Percentiles rank a stretch among this genome's conserved stretches.
These are phyloP conservation scores for Botryotinia narcissicola DNA, from an alignment of 2,329 filamentous ascomycete species.

Conservation along the genomic window DNA sequence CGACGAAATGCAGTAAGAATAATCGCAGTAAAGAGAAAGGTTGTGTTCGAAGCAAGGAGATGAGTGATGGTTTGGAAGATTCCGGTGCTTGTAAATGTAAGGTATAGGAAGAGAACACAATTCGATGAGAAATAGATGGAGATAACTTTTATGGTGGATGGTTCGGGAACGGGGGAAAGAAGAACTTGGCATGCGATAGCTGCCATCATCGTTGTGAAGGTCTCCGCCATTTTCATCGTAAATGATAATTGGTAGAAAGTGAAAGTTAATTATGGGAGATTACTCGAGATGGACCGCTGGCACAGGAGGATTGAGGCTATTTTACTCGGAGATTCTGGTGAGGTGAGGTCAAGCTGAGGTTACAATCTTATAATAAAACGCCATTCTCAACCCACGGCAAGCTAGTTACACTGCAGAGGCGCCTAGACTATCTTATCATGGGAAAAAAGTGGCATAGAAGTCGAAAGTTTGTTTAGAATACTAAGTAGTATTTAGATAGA, in stretches of 20 bases:
- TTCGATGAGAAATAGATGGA: not conserved
- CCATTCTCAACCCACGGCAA: not conserved
- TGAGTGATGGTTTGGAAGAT: not conserved
- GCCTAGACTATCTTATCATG: not conserved
- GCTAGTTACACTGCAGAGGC: not conserved
- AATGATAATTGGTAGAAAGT: too few relatives aligned
- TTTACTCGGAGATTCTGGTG: not conserved
- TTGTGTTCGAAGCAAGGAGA: slow-evolving; percentile 6
- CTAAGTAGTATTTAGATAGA: not conserved
- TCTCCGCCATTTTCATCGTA: not conserved
- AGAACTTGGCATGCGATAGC: not conserved
- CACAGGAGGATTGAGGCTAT: not conserved
- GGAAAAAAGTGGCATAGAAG: not conserved
- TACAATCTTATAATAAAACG: not conserved
- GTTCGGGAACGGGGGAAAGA: not conserved
- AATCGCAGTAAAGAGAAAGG: slow-evolving; percentile 17
- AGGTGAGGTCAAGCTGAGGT: not conserved
- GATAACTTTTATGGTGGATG: not conserved
- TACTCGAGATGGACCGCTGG: not conserved
- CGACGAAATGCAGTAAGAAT: slow-evolving; percentile 24
- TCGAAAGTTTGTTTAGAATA: not conserved
- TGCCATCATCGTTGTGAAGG: not conserved
- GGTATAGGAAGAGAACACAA: not conserved
- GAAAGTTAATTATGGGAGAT: not conserved
- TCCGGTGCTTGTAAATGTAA: not conserved